A percentile compares a stretch with the other conserved stretches of the same genome.
These are phyloP conservation scores for Fusarium veterinarium DNA, from an alignment of 2,329 filamentous ascomycete genomes.

Conservation along the genomic window DNA sequence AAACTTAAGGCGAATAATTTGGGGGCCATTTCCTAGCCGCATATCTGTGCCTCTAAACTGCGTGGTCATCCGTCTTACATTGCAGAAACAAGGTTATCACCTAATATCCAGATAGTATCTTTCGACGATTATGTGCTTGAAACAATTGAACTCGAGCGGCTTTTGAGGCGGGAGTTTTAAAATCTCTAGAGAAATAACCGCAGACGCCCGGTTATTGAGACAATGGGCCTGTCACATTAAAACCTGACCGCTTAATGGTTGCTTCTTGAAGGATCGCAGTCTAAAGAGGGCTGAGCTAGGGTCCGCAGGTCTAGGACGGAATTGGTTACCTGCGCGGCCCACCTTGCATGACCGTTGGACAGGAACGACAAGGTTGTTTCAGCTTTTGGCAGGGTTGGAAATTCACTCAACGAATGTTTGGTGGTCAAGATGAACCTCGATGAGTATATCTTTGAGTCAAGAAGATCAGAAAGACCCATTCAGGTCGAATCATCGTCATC, in stretches of 20 bases:
- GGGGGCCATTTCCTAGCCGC: neutral
- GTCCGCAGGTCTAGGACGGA: neutral
- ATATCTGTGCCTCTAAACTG: neutral
- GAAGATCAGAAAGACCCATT: too few relatives aligned
- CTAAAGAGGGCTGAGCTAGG: neutral
- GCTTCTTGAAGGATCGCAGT: neutral
- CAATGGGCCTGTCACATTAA: neutral
- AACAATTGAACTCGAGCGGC: neutral
- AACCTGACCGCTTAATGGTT: neutral
- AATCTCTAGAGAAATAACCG: neutral
- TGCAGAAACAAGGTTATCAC: neutral
- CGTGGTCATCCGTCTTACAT: neutral
- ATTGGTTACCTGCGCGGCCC: neutral
- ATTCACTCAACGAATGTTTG: neutral
- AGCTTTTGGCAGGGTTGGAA: neutral
- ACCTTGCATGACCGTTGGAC: neutral
- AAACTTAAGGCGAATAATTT: neutral
- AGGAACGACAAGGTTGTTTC: constrained; percentile 2
- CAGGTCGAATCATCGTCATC: too few relatives aligned
- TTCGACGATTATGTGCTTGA: neutral
- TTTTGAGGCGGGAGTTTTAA: neutral
- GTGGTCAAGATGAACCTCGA: neutral
- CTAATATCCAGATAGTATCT: neutral
- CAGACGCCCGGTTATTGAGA: neutral
- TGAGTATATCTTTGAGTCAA: too few relatives aligned